Conservation (phyloP, 306 rosid species). For the Pyrus pyrifolia region DNA sequence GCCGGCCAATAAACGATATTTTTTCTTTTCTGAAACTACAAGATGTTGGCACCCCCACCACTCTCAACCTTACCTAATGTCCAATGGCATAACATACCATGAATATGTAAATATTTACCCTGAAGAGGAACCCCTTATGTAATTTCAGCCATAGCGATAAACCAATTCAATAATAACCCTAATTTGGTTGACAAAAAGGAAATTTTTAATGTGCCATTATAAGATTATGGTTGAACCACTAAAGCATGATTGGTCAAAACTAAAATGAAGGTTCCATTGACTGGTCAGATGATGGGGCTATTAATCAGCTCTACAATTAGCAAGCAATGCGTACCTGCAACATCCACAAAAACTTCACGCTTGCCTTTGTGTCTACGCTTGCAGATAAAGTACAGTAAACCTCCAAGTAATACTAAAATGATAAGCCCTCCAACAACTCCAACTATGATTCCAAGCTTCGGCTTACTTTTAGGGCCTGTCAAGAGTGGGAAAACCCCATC, state of each 20-base stretch:
- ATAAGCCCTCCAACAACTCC: slow-evolving; percentile 61
- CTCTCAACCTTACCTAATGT: background rate
- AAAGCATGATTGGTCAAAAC: background rate
- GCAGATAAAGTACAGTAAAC: slow-evolving; percentile 48
- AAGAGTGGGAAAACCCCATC: slow-evolving; percentile 17
- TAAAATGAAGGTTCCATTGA: background rate
- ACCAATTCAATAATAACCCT: background rate
- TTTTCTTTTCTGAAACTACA: background rate
- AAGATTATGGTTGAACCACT: background rate
- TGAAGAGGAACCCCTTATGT: background rate
- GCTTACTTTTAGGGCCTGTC: slow-evolving; percentile 55
- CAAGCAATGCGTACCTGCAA: slow-evolving; percentile 67
- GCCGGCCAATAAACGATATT: background rate
- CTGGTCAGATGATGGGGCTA: background rate
- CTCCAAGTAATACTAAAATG: slow-evolving; percentile 41
- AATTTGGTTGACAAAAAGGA: background rate
- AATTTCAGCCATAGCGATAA: background rate
- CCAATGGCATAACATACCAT: background rate
- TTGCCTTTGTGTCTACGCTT: slow-evolving; percentile 56
- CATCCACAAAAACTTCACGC: slow-evolving; percentile 86
- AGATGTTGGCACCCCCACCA: background rate
- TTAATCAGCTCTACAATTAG: background rate
- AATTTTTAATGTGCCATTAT: background rate
- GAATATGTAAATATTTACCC: background rate
- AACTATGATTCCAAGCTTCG: slow-evolving; percentile 57